These are phyloP conservation scores for Ailanthus altissimus DNA, from an alignment of 345 rosid genomes.

Conservation along the genomic window DNA sequence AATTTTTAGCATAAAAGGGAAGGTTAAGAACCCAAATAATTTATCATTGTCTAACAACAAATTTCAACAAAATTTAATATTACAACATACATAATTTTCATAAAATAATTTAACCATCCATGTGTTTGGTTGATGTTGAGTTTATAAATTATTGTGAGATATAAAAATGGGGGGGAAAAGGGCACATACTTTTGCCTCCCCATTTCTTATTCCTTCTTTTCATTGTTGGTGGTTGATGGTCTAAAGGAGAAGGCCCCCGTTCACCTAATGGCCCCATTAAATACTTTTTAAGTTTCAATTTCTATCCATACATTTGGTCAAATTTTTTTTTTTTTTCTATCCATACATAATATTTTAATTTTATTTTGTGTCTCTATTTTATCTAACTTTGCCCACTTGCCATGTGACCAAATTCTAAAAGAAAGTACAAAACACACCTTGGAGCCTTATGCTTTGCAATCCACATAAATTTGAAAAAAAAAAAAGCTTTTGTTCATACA, in stretches of 20 bases:
- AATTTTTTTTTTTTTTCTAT: neutral
- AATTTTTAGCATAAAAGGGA: too few species aligned
- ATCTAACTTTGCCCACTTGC: constrained; percentile 19
- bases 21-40: too few species aligned
- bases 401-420: constrained; percentile 29
- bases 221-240: constrained; percentile 11
- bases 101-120: neutral
- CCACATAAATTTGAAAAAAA: neutral
- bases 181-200: neutral
- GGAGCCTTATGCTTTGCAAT: neutral
- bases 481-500: neutral
- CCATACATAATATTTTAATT: neutral
- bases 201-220: neutral
- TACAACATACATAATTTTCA: neutral
- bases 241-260: neutral
- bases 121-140: neutral
- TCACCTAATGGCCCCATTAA: neutral
- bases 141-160: neutral
- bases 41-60: neutral
- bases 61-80: neutral
- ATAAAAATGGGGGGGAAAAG: neutral
- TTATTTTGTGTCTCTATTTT: too few species aligned
- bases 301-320: constrained; percentile 1
- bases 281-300: neutral
- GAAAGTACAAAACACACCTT: constrained; percentile 5